A percentile compares a stretch with the other conserved stretches of the same genome.
Conservation (phyloP, 176 grass and related monocot species). For the Dendrocalamus sinicus region DNA sequence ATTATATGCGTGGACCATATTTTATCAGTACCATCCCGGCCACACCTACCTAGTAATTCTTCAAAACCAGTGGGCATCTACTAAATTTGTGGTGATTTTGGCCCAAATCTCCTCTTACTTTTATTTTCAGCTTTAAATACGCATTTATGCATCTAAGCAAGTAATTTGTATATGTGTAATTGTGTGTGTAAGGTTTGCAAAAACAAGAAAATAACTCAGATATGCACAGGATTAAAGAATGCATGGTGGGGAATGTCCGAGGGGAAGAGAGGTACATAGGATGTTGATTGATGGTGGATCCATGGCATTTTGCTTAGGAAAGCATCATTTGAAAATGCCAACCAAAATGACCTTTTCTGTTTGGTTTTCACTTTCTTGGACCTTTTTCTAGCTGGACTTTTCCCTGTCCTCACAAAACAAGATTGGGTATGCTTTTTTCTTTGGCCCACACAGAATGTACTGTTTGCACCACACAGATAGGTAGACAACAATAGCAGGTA, state of each 20-base stretch:
- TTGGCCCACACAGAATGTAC: slow-evolving; percentile 32
- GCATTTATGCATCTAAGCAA: neutral
- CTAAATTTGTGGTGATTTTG: neutral
- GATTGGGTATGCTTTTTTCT: slow-evolving; percentile 37
- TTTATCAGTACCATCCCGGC: neutral
- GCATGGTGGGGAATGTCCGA: slow-evolving; percentile 29
- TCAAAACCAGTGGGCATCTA: neutral
- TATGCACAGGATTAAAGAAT: slow-evolving; percentile 11
- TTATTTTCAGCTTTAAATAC: neutral
- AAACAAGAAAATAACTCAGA: neutral
- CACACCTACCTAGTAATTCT: slow-evolving; percentile 30
- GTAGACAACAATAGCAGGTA: neutral
- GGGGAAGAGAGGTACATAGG: neutral
- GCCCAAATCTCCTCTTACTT: neutral
- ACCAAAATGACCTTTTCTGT: neutral
- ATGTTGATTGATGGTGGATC: slow-evolving; percentile 43
- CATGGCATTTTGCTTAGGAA: slow-evolving; percentile 33
- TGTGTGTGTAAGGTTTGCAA: slow-evolving; percentile 7
- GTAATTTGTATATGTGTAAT: neutral
- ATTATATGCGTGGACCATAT: neutral
- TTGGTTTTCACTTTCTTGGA: slow-evolving; percentile 33
- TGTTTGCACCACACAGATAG: slow-evolving; percentile 23
- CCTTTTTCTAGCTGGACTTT: slow-evolving; percentile 9
- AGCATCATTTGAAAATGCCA: slow-evolving; percentile 7
- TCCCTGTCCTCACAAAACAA: slow-evolving; percentile 33